These are phyloP conservation scores for Panicum virgatum DNA, from an alignment of 202 grass and related monocot species.

Conservation along the genomic window DNA sequence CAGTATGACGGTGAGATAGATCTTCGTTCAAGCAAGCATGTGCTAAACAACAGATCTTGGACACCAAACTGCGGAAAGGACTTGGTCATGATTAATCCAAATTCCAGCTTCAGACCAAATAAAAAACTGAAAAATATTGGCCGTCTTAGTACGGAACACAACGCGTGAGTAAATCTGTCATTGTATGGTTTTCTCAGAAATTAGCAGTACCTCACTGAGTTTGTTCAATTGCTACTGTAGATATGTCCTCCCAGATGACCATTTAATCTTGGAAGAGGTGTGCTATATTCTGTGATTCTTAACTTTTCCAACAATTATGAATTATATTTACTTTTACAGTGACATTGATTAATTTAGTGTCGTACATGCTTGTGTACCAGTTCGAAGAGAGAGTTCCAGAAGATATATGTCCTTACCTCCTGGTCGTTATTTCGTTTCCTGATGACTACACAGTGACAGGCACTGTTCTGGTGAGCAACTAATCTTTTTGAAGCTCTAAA, in stretches of 20 bases:
- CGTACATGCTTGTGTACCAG: constrained; percentile 29
- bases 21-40: constrained; percentile 46
- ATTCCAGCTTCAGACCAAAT: neutral
- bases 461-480: constrained; percentile 52
- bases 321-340: constrained; percentile 16
- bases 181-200: constrained; percentile 32
- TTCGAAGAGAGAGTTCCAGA: constrained; percentile 61
- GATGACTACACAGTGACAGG: constrained; percentile 35
- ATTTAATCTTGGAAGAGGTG: constrained; percentile 67
- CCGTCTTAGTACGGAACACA: constrained; percentile 53
- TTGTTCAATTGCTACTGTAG: constrained; percentile 53
- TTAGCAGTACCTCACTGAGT: constrained; percentile 20
- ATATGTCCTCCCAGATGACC: constrained; percentile 73
- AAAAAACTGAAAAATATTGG: constrained; percentile 42
- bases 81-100: constrained; percentile 28
- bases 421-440: constrained; percentile 46
- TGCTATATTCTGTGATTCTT: constrained; percentile 36
- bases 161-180: constrained; percentile 46
- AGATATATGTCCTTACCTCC: constrained; percentile 73
- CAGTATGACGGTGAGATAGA: constrained; percentile 43
- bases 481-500: constrained; percentile 8
- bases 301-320: neutral
- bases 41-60: constrained; percentile 32
- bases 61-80: constrained; percentile 48
- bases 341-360: constrained; percentile 20